Evolutionary conservation across 345 rosid species (phyloP).

Genomic region (Pseudoturritis turrita): DNA sequence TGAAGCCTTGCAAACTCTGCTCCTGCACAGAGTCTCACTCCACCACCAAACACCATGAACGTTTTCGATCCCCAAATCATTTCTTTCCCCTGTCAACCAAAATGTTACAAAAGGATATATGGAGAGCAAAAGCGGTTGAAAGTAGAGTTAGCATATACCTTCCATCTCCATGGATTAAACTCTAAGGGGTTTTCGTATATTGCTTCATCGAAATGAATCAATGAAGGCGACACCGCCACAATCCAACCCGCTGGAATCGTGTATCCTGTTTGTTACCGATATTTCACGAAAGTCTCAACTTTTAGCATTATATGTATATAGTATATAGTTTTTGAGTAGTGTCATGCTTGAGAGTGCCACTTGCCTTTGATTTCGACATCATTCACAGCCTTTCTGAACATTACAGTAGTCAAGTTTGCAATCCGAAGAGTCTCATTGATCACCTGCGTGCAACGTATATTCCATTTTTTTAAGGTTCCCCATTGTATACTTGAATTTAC

Average conservation of each 20-base stretch:
- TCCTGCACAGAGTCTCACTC: slow-evolving; percentile 41
- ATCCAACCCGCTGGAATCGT: too few species aligned
- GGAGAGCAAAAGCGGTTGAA: neutral
- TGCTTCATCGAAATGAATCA: too few species aligned
- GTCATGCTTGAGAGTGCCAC: neutral
- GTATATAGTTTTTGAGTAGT: neutral
- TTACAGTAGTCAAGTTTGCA: slow-evolving; percentile 14
- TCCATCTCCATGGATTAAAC: too few species aligned
- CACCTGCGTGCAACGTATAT: slow-evolving; percentile 14
- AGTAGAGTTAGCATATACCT: neutral
- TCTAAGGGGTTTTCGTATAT: too few species aligned
- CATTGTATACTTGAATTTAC: too few species aligned
- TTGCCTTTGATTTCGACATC: slow-evolving; percentile 35
- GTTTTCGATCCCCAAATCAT: slow-evolving; percentile 27
- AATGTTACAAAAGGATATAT: neutral
- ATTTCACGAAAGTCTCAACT: neutral
- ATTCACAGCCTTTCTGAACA: slow-evolving; percentile 34
- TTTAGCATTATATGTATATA: neutral
- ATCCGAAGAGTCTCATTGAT: slow-evolving; percentile 39
- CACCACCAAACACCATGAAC: slow-evolving; percentile 49
- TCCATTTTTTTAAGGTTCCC: neutral
- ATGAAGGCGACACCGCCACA: too few species aligned
- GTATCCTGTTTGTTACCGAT: neutral
- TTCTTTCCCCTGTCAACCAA: slow-evolving; percentile 28
- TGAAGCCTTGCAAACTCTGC: slow-evolving; percentile 45